Conservation (phyloP, 2,329 filamentous ascomycete species). For the Pyricularia grisea region DNA sequence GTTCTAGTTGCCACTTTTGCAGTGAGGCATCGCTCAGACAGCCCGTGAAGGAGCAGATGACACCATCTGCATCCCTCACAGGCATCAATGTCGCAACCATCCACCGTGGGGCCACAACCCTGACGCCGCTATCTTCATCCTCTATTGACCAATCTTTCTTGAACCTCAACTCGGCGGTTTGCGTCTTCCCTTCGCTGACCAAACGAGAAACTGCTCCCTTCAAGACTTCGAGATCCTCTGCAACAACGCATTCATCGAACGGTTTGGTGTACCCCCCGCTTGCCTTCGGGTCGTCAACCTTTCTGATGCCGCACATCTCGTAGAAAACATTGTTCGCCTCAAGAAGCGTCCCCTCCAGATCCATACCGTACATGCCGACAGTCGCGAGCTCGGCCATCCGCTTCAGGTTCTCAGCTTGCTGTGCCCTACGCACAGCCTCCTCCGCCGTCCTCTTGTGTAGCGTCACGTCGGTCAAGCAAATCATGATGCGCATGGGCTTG, state of each 20-base stretch:
- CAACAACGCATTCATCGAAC: constrained; percentile 32
- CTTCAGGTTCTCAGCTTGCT: constrained; percentile 42
- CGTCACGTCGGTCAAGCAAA: constrained; percentile 42
- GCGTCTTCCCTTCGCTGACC: constrained; percentile 28
- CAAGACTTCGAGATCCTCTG: constrained; percentile 32
- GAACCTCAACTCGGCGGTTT: constrained; percentile 38
- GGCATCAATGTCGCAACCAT: constrained; percentile 41
- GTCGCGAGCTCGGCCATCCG: constrained; percentile 45
- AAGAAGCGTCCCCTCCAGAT: constrained; percentile 36
- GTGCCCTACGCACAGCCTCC: constrained; percentile 36
- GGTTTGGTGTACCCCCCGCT: constrained; percentile 27
- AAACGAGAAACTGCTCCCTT: constrained; percentile 29
- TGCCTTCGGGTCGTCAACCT: constrained; percentile 23
- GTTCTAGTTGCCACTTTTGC: constrained; percentile 41
- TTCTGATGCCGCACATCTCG: constrained; percentile 39
- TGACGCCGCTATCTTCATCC: constrained; percentile 27
- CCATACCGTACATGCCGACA: constrained; percentile 46
- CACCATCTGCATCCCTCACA: constrained; percentile 33
- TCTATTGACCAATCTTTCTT: constrained; percentile 35
- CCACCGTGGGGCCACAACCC: constrained; percentile 35
- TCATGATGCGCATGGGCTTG: constrained; percentile 31
- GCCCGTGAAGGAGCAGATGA: constrained; percentile 37
- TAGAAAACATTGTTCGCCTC: constrained; percentile 45
- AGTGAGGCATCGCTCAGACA: constrained; percentile 39
- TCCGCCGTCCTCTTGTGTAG: constrained; percentile 38